phyloP scores from a whole-genome alignment of 768 basidiomycete genomes.

The Agrocybe praecox region DNA sequence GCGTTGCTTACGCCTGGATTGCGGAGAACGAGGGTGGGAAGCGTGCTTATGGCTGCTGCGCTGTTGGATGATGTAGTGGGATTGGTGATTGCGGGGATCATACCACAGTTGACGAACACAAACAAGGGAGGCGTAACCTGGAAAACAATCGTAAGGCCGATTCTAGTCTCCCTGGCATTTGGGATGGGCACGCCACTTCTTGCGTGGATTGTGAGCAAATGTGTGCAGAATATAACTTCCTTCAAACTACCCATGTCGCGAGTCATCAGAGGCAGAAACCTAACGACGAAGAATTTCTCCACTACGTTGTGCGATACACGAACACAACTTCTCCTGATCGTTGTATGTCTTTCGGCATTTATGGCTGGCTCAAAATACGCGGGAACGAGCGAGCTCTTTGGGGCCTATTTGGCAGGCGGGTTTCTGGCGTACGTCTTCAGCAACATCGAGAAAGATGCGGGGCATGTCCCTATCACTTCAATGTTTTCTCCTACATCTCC shows the following conservation, averaged over 20 bases:
- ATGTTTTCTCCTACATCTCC: too few species aligned
- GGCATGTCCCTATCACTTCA: too few species aligned
- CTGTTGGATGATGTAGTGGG: constrained; percentile 68
- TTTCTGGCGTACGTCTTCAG: constrained; percentile 40
- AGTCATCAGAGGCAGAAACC: too few species aligned
- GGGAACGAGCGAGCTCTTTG: constrained; percentile 63
- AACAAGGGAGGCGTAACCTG: constrained; percentile 18
- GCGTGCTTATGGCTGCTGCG: constrained; percentile 62
- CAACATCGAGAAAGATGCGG: too few species aligned
- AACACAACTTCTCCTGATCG: constrained; percentile 37
- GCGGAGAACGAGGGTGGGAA: constrained; percentile 59
- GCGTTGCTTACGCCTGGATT: constrained; percentile 54
- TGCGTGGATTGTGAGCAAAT: constrained; percentile 14
- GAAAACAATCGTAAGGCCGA: constrained; percentile 49
- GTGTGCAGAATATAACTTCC: not conserved
- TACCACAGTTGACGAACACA: constrained; percentile 41
- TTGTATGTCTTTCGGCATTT: constrained; percentile 42
- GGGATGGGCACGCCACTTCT: constrained; percentile 39
- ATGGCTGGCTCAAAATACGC: constrained; percentile 52
- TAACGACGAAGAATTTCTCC: not conserved
- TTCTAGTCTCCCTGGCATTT: constrained; percentile 58
- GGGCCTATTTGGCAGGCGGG: constrained; percentile 62
- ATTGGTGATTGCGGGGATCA: constrained; percentile 58
- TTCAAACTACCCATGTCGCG: not conserved
- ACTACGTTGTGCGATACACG: constrained; percentile 10